A percentile compares a stretch with the other conserved stretches of the same genome.
These are phyloP conservation scores for Aspergillus sojae DNA, from an alignment of 2,329 filamentous ascomycete genomes.

Conservation along the genomic window DNA sequence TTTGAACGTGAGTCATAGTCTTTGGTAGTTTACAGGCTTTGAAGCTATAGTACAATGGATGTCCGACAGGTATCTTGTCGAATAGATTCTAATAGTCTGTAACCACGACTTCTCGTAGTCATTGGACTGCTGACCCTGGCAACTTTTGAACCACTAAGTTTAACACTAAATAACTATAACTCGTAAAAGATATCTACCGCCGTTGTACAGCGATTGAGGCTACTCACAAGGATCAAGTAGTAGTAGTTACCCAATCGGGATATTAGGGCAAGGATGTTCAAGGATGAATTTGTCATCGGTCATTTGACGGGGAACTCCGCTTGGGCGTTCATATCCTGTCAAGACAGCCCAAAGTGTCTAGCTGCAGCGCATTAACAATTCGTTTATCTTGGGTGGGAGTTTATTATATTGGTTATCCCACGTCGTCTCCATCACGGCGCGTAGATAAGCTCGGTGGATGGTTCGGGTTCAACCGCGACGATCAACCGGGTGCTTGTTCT, in stretches of 20 bases:
- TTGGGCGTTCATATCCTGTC: background rate
- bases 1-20: background rate
- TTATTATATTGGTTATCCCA: background rate
- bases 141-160: background rate
- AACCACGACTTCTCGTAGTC: background rate
- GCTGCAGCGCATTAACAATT: background rate
- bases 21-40: background rate
- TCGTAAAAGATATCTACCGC: background rate
- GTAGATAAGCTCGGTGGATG: constrained; percentile 27
- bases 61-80: too few relatives aligned
- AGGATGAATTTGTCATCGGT: background rate
- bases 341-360: background rate
- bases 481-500: constrained; percentile 26
- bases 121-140: background rate
- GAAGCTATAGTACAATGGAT: background rate
- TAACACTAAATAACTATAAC: background rate
- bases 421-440: constrained; percentile 21
- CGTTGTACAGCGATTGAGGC: background rate
- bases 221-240: background rate
- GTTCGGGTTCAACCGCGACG: constrained; percentile 25
- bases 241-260: background rate
- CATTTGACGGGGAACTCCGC: background rate
- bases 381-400: background rate
- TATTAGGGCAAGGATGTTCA: background rate
- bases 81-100: too few relatives aligned